Conservation (phyloP, 2,329 filamentous ascomycete genomes). For the Fusarium bulbicola region DNA sequence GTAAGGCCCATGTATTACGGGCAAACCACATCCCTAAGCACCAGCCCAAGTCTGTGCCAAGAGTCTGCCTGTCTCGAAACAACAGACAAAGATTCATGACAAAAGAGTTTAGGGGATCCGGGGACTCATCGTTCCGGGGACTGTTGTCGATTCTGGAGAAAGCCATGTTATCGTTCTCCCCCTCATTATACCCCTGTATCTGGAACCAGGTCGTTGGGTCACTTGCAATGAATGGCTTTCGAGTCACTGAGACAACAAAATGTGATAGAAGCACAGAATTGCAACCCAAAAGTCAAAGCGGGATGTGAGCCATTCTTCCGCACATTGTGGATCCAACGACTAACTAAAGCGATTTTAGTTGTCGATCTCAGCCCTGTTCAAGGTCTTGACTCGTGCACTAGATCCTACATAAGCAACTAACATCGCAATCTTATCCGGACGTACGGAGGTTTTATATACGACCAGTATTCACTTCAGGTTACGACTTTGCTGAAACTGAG, state of each 20-base stretch:
- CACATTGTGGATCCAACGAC: not conserved
- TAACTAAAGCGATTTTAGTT: not conserved
- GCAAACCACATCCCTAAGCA: not conserved
- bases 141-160: not conserved
- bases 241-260: not conserved
- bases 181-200: not conserved
- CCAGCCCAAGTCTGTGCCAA: not conserved
- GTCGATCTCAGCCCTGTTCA: slow-evolving; percentile 9
- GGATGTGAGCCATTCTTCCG: not conserved
- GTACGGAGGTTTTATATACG: not conserved
- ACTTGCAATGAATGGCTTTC: not conserved
- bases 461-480: not conserved
- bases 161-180: not conserved
- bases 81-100: not conserved
- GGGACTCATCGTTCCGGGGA: not conserved
- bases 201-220: not conserved
- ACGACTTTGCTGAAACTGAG: not conserved
- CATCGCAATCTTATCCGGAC: not conserved
- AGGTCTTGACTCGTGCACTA: slow-evolving; percentile 3
- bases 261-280: not conserved
- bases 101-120: not conserved
- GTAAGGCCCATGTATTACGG: no score
- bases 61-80: not conserved
- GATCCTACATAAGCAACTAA: not conserved
- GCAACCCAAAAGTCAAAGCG: not conserved